A percentile compares a stretch with the other conserved stretches of the same genome.
Evolutionary conservation across 352 stramenopile species (phyloP).

Genomic region (Globisporangium radiosum): DNA sequence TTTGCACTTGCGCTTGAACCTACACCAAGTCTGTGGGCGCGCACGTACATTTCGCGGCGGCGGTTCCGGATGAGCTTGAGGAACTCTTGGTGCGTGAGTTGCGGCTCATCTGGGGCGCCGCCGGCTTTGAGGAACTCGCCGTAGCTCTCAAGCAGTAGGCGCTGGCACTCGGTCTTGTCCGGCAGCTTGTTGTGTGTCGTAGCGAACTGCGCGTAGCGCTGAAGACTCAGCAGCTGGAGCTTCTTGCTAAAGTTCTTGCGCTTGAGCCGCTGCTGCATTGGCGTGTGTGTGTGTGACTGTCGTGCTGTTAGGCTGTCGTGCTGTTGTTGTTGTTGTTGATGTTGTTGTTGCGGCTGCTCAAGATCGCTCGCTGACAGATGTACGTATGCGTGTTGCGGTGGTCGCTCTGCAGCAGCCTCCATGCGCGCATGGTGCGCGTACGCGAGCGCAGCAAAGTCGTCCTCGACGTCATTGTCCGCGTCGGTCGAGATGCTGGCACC

Average conservation of each 20-base stretch:
- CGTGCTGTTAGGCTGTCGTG: constrained; percentile 4
- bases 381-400: constrained; percentile 12
- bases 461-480: constrained; percentile 24
- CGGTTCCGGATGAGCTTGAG: constrained; percentile 68
- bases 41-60: constrained; percentile 45
- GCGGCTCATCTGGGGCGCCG: constrained; percentile 36
- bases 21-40: constrained; percentile 15
- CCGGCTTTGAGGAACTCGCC: constrained; percentile 47
- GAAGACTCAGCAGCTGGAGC: constrained; percentile 51
- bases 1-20: background rate
- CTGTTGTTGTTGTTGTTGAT: constrained; percentile 8
- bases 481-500: background rate
- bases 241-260: constrained; percentile 70
- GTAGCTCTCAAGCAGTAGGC: constrained; percentile 46
- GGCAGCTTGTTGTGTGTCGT: constrained; percentile 30
- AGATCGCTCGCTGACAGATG: constrained; percentile 6
- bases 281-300: constrained; percentile 9
- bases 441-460: constrained; percentile 26
- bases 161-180: constrained; percentile 38
- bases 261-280: constrained; percentile 32
- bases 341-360: background rate
- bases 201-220: constrained; percentile 43
- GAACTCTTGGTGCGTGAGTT: constrained; percentile 45
- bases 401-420: constrained; percentile 22
- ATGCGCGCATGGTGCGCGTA: constrained; percentile 6